phyloP scores from a whole-genome alignment of 1,139 yeast genomes.

The Debaryomyces coudertii region DNA sequence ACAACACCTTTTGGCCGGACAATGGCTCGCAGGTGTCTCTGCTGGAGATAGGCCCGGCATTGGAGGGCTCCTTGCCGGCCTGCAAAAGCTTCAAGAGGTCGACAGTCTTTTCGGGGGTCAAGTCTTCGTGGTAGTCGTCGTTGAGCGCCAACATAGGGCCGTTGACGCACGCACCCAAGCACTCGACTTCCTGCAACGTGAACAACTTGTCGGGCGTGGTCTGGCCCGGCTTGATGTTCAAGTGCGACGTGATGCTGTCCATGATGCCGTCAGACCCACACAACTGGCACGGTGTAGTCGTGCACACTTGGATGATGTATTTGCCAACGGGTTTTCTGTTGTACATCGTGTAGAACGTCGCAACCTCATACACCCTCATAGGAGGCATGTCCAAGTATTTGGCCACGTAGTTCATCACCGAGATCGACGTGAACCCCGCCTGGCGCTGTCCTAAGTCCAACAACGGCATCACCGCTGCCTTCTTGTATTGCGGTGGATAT shows the following conservation, averaged over 20 bases:
- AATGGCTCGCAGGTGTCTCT: conserved; percentile 79
- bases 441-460: conserved; percentile 89
- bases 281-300: conserved; percentile 89
- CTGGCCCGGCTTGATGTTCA: conserved; percentile 75
- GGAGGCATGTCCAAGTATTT: conserved; percentile 87
- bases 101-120: conserved; percentile 68
- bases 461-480: conserved; percentile 87
- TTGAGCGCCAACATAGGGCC: conserved; percentile 88
- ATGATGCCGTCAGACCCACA: conserved; percentile 81
- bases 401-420: conserved; percentile 94
- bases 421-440: conserved; percentile 81
- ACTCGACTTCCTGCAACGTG: conserved; percentile 87
- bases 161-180: conserved; percentile 91
- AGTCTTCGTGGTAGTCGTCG: conserved; percentile 83
- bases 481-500: conserved; percentile 85
- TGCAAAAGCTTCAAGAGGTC: conserved; percentile 65
- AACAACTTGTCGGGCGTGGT: conserved; percentile 77
- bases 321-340: conserved; percentile 88
- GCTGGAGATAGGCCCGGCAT: conserved; percentile 70
- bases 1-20: conserved; percentile 68
- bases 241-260: conserved; percentile 65
- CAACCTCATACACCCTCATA: conserved; percentile 93
- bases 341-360: conserved; percentile 92
- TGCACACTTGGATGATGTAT: conserved; percentile 82
- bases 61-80: conserved; percentile 56